A percentile compares a stretch with the other conserved stretches of the same genome.
Conservation (phyloP, 1,284 basidiomycete species). For the Mycena citricolor region DNA sequence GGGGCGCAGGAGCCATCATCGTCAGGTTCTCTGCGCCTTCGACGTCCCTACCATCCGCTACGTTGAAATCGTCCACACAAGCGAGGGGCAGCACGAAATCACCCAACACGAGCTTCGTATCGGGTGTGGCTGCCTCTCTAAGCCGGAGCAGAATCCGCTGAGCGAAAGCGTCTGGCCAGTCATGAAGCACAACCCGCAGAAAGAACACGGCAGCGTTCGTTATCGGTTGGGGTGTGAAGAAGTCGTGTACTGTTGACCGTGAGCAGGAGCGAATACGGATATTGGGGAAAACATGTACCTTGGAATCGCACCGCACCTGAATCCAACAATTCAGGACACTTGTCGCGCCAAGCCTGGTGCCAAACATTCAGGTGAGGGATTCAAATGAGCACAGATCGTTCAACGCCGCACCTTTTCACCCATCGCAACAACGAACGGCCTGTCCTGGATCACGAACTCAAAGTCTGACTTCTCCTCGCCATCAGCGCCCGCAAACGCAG, state of each 20-base stretch:
- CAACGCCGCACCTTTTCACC: slow-evolving; percentile 44
- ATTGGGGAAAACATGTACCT: slow-evolving; percentile 35
- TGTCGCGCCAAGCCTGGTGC: slow-evolving; percentile 62
- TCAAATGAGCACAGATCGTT: neutral
- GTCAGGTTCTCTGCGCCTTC: slow-evolving; percentile 47
- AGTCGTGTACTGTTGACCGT: slow-evolving; percentile 56
- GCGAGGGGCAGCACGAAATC: slow-evolving; percentile 70
- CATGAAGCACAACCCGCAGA: slow-evolving; percentile 68
- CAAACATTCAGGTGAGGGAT: slow-evolving; percentile 20
- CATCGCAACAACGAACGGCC: slow-evolving; percentile 60
- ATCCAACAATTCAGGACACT: slow-evolving; percentile 60
- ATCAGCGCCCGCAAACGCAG: slow-evolving; percentile 41
- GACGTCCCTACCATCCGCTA: slow-evolving; percentile 26
- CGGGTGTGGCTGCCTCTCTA: slow-evolving; percentile 47
- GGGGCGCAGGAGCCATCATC: slow-evolving; percentile 50
- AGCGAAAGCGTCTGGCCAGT: slow-evolving; percentile 70
- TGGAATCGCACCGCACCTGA: slow-evolving; percentile 57
- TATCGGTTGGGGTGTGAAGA: slow-evolving; percentile 63
- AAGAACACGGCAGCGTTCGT: slow-evolving; percentile 60
- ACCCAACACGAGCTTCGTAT: slow-evolving; percentile 63
- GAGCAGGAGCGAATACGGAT: neutral
- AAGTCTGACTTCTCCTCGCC: slow-evolving; percentile 22
- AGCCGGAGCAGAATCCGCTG: slow-evolving; percentile 49
- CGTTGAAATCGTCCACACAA: slow-evolving; percentile 51
- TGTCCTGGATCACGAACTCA: slow-evolving; percentile 73